Evolutionary conservation across 2,329 filamentous ascomycete species (phyloP).

Genomic region (Colletotrichum sp.): DNA sequence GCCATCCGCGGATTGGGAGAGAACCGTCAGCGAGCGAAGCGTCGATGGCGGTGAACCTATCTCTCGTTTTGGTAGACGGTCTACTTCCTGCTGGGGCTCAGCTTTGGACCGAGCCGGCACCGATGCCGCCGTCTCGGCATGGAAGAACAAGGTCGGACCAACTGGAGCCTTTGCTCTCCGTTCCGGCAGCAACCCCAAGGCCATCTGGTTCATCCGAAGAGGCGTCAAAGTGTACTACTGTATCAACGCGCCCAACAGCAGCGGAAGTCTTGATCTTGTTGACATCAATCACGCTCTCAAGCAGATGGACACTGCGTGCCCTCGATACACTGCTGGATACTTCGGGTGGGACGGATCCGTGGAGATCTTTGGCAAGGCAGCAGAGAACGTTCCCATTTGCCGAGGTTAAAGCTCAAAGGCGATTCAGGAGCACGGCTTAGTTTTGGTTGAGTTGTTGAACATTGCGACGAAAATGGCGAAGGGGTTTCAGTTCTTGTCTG

Average conservation of each 20-base stretch:
- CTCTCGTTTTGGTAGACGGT: not conserved
- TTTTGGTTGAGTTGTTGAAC: not conserved
- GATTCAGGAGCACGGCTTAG: not conserved
- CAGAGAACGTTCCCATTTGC: not conserved
- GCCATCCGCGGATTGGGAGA: not conserved
- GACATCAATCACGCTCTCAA: not conserved
- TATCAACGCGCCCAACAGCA: not conserved
- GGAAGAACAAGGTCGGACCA: not conserved
- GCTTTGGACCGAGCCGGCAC: not conserved
- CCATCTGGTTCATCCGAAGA: not conserved
- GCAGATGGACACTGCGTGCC: not conserved
- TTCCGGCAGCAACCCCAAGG: not conserved
- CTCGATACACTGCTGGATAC: not conserved
- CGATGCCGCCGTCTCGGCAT: not conserved
- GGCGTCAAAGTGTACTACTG: rapidly evolving
- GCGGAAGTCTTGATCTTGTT: not conserved
- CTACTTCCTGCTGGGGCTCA: not conserved
- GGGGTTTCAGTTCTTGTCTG: not conserved
- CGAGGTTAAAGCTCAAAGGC: not conserved
- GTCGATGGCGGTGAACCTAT: not conserved
- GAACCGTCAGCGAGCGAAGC: not conserved
- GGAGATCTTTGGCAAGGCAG: not conserved
- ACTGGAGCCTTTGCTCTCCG: not conserved
- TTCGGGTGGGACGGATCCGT: not conserved
- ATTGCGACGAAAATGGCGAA: not conserved